These are phyloP conservation scores for Eucalyptus viminalis DNA, from an alignment of 345 rosid species.

Conservation along the genomic window DNA sequence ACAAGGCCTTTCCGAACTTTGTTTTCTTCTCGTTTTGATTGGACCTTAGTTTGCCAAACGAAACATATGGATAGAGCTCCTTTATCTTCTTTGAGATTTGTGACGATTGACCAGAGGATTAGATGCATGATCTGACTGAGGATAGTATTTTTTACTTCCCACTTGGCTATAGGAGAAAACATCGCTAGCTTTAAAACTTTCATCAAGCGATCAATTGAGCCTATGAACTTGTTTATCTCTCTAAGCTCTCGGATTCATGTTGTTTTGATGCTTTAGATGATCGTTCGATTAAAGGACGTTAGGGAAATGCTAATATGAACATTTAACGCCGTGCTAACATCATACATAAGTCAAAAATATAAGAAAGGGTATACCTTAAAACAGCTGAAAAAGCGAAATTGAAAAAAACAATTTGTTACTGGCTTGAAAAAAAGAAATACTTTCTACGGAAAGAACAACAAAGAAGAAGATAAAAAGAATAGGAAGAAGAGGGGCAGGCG, in stretches of 20 bases:
- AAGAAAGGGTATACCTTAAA: neutral
- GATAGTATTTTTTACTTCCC: neutral
- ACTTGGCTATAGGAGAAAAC: neutral
- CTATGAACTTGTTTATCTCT: neutral
- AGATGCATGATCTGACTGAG: neutral
- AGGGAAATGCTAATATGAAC: neutral
- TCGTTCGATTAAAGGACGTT: neutral
- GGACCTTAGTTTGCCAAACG: neutral
- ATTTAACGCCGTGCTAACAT: neutral
- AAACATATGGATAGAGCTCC: neutral
- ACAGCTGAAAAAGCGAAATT: neutral
- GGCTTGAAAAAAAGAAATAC: neutral
- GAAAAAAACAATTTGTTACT: neutral
- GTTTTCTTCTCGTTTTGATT: neutral
- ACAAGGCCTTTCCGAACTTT: neutral
- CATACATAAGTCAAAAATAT: neutral
- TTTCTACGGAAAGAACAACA: neutral
- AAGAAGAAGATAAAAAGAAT: neutral
- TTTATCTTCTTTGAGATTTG: neutral
- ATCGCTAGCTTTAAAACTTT: neutral
- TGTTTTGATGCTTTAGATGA: neutral
- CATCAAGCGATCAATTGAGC: neutral
- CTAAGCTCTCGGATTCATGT: neutral
- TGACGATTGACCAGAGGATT: neutral
- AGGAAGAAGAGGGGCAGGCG: neutral